phyloP scores from a whole-genome alignment of 495 filamentous ascomycete species.

The Tuber brumale region DNA sequence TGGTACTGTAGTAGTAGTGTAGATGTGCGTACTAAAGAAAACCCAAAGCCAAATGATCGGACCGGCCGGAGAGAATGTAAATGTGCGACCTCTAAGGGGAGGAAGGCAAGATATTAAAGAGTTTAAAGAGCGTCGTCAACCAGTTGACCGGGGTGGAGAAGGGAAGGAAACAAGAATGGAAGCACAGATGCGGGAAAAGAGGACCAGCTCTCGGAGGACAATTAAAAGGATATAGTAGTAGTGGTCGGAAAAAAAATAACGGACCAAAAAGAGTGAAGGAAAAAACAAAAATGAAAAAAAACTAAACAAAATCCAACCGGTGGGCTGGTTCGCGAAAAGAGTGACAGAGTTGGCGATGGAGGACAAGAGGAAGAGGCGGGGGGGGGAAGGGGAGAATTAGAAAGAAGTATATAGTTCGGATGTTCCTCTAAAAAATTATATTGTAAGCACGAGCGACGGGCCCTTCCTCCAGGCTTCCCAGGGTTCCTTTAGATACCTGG shows the following conservation, averaged over 20 bases:
- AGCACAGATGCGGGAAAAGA: slow-evolving; percentile 16
- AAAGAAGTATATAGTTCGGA: not conserved
- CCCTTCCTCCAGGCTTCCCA: slow-evolving; percentile 25
- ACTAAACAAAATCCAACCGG: slow-evolving; percentile 27
- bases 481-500: slow-evolving; percentile 27
- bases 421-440: slow-evolving; percentile 18
- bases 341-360: slow-evolving; percentile 23
- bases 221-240: not conserved
- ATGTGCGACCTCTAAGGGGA: slow-evolving; percentile 17
- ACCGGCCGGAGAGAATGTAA: slow-evolving; percentile 34
- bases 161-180: slow-evolving; percentile 6
- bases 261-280: slow-evolving; percentile 18
- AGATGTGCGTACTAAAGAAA: slow-evolving; percentile 1
- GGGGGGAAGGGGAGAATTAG: slow-evolving; percentile 4
- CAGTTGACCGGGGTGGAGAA: slow-evolving; percentile 25
- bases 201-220: slow-evolving; percentile 21
- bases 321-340: slow-evolving; percentile 21
- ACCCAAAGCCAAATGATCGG: slow-evolving; percentile 28
- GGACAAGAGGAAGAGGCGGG: slow-evolving; percentile 19
- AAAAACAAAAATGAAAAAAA: slow-evolving; percentile 11
- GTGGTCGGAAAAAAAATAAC: slow-evolving; percentile 20
- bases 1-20: not conserved
- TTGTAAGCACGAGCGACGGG: slow-evolving; percentile 24
- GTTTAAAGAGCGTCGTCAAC: slow-evolving; percentile 38
- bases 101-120: slow-evolving; percentile 26